These are phyloP conservation scores for Clitopilus passeckerianus DNA, from an alignment of 768 basidiomycete species.

Conservation along the genomic window DNA sequence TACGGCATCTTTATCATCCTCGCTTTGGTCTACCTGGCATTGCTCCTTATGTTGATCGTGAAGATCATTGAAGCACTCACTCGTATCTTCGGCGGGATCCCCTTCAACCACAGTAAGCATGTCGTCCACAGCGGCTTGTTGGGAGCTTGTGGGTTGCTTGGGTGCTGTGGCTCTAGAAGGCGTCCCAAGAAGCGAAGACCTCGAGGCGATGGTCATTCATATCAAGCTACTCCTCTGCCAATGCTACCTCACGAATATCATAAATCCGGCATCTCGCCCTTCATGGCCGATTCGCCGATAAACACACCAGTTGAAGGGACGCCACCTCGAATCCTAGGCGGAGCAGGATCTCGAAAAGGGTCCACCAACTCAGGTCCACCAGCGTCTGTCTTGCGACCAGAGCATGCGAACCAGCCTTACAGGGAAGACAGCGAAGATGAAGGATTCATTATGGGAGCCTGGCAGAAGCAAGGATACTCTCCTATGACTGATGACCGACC, in stretches of 20 bases:
- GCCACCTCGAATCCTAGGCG: conserved; percentile 27
- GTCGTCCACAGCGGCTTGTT: conserved; percentile 83
- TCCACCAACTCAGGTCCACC: conserved; percentile 58
- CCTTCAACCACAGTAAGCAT: conserved; percentile 81
- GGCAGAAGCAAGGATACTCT: conserved; percentile 58
- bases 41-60: conserved; percentile 74
- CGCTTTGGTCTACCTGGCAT: conserved; percentile 77
- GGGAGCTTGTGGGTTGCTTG: conserved; percentile 72
- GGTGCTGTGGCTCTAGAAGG: conserved; percentile 55
- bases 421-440: conserved; percentile 79
- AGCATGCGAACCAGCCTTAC: conserved; percentile 73
- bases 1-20: conserved; percentile 88
- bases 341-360: conserved; percentile 35
- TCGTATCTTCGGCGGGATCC: conserved; percentile 69
- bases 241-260: conserved; percentile 14
- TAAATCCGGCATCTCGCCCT: conserved; percentile 46
- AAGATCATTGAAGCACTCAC: conserved; percentile 83
- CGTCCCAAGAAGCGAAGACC: conserved; percentile 23
- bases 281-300: conserved; percentile 32
- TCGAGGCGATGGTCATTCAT: conserved; percentile 10
- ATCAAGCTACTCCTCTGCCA: conserved; percentile 13
- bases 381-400: conserved; percentile 71
- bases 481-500: conserved; percentile 35
- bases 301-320: conserved; percentile 22
- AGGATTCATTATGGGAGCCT: conserved; percentile 93